phyloP scores from a whole-genome alignment of 2,329 filamentous ascomycete species.

The Ascochyta rabiei region DNA sequence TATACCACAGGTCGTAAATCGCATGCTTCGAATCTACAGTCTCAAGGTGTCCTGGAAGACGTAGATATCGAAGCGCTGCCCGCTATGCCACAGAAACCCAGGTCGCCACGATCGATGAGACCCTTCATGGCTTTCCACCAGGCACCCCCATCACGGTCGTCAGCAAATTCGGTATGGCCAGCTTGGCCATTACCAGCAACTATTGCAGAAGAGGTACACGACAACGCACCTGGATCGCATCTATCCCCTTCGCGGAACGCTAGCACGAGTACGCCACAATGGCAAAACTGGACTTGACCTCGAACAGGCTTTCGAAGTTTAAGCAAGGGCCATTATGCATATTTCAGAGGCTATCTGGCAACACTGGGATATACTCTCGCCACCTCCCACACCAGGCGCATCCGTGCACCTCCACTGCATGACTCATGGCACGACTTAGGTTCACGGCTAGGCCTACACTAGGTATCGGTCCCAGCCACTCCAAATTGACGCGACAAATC shows the following conservation, averaged over 20 bases:
- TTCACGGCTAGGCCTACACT: no score
- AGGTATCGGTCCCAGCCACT: no score
- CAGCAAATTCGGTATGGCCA: conserved; percentile 3
- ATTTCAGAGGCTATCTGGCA: neutral
- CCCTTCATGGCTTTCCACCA: conserved; percentile 1
- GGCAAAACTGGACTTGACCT: conserved; percentile 20
- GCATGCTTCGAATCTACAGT: conserved; percentile 13
- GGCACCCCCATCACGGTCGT: neutral
- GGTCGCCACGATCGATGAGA: conserved; percentile 10
- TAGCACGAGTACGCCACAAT: conserved; percentile 9
- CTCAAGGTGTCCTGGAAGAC: conserved; percentile 7
- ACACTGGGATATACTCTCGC: neutral
- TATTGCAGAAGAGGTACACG: conserved; percentile 3
- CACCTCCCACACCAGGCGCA: neutral
- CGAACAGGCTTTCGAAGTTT: neutral
- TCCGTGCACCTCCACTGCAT: neutral
- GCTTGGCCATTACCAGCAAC: neutral
- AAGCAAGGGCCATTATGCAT: neutral
- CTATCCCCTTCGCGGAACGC: neutral
- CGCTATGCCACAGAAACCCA: conserved; percentile 18
- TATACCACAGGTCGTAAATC: conserved; percentile 22
- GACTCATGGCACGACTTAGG: neutral
- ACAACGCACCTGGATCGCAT: neutral
- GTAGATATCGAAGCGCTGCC: conserved; percentile 26
- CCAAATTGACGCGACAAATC: no score